These are phyloP conservation scores for Nitzschia sp. DNA, from an alignment of 108 stramenopile genomes.

Conservation along the genomic window DNA sequence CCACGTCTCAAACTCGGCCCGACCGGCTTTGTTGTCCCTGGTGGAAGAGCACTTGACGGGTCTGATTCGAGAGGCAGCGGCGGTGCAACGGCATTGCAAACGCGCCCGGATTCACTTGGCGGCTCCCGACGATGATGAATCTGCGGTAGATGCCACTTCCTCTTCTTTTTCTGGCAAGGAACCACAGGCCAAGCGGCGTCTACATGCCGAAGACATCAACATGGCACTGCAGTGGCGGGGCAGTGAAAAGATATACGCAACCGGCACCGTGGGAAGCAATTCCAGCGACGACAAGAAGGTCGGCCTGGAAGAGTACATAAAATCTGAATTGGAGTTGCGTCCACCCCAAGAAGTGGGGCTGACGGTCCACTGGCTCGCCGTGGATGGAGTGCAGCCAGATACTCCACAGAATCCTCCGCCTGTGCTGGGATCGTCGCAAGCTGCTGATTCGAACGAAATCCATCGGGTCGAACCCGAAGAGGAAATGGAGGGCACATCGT, in stretches of 20 bases:
- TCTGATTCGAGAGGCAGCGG: constrained; percentile 69
- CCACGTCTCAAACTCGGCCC: constrained; percentile 12
- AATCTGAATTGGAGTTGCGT: constrained; percentile 43
- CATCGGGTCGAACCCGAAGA: constrained; percentile 30
- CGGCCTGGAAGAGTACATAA: constrained; percentile 69
- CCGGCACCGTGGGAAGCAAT: constrained; percentile 36
- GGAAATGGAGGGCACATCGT: neutral
- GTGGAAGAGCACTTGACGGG: constrained; percentile 73
- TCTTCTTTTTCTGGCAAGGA: neutral
- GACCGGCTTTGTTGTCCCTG: constrained; percentile 43
- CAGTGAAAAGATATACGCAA: constrained; percentile 75
- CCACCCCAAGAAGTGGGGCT: constrained; percentile 80
- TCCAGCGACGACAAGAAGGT: constrained; percentile 37
- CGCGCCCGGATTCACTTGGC: constrained; percentile 52
- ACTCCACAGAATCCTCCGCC: constrained; percentile 65
- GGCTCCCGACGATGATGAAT: constrained; percentile 7
- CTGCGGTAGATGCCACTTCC: neutral
- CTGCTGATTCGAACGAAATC: constrained; percentile 4
- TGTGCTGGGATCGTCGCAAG: constrained; percentile 1
- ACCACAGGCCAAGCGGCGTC: constrained; percentile 38
- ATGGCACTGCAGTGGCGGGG: constrained; percentile 78
- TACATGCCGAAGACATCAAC: constrained; percentile 88
- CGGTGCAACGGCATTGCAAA: constrained; percentile 78
- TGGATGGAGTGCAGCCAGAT: constrained; percentile 69
- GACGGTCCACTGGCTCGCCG: constrained; percentile 83